Conservation (phyloP, 2,329 filamentous ascomycete genomes). For the Verticillium albo-atrum region DNA sequence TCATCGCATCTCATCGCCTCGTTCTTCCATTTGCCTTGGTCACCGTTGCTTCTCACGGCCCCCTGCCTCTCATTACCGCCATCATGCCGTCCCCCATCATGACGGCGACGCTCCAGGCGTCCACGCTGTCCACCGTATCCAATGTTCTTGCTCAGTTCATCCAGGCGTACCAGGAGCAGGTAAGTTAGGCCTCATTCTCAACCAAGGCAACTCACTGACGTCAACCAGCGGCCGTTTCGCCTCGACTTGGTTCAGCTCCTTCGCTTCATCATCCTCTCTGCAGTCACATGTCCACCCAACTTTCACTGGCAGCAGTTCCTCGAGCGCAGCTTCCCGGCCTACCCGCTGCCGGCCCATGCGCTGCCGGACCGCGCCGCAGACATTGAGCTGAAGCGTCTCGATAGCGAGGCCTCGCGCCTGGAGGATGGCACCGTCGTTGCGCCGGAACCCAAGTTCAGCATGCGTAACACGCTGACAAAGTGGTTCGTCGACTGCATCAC, state of each 20-base stretch:
- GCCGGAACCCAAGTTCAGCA: slow-evolving; percentile 28
- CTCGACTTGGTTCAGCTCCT: slow-evolving; percentile 44
- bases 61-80: neutral
- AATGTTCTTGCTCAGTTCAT: slow-evolving; percentile 53
- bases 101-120: slow-evolving; percentile 48
- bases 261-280: slow-evolving; percentile 48
- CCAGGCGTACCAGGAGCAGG: slow-evolving; percentile 40
- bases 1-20: neutral
- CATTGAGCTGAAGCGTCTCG: slow-evolving; percentile 22
- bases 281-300: slow-evolving; percentile 52
- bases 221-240: slow-evolving; percentile 27
- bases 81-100: slow-evolving; percentile 45
- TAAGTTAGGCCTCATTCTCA: slow-evolving; percentile 15
- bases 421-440: slow-evolving; percentile 12
- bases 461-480: slow-evolving; percentile 38
- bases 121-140: slow-evolving; percentile 44
- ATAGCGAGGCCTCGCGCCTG: neutral
- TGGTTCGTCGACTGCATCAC: slow-evolving; percentile 49
- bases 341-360: slow-evolving; percentile 19
- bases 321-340: slow-evolving; percentile 48
- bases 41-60: neutral
- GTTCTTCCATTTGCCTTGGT: neutral
- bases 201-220: neutral
- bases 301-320: slow-evolving; percentile 55
- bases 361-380: slow-evolving; percentile 18